Evolutionary conservation across 257 asterid genomes (phyloP).

Genomic region (Coffea eugenioides): DNA sequence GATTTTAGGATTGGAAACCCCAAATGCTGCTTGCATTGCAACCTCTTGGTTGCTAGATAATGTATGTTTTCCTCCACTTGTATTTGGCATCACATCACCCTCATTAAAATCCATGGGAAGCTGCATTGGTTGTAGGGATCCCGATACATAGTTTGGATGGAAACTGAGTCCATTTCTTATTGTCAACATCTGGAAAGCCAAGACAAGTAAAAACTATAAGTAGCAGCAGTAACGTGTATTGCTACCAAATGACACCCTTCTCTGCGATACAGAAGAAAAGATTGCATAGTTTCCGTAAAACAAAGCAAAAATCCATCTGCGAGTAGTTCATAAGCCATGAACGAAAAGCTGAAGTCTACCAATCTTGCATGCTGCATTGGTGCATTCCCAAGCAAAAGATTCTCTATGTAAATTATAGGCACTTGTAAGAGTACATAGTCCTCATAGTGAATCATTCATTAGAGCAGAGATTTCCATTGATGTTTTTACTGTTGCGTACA

Average conservation of each 20-base stretch:
- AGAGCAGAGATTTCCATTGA: neutral
- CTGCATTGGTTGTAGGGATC: slow-evolving; percentile 56
- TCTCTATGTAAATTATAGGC: neutral
- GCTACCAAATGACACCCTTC: neutral
- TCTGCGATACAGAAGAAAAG: neutral
- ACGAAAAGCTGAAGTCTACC: neutral
- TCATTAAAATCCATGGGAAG: slow-evolving; percentile 55
- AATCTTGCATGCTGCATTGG: neutral
- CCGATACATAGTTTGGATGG: slow-evolving; percentile 62
- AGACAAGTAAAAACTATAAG: neutral
- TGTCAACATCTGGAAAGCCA: slow-evolving; percentile 72
- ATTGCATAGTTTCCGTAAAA: neutral
- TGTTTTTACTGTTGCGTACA: neutral
- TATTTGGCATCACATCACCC: slow-evolving; percentile 38
- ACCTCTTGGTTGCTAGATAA: slow-evolving; percentile 42
- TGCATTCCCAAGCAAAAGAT: neutral
- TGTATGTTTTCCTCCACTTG: slow-evolving; percentile 45
- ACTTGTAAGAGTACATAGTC: neutral
- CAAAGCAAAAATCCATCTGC: neutral
- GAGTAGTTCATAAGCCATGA: neutral
- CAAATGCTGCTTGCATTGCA: slow-evolving; percentile 42
- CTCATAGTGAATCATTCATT: neutral
- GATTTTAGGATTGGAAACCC: slow-evolving; percentile 36
- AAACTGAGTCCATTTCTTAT: slow-evolving; percentile 80
- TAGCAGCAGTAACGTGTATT: neutral